phyloP scores from a whole-genome alignment of 1,139 yeast species.

The Magnusiomyces ingens region DNA sequence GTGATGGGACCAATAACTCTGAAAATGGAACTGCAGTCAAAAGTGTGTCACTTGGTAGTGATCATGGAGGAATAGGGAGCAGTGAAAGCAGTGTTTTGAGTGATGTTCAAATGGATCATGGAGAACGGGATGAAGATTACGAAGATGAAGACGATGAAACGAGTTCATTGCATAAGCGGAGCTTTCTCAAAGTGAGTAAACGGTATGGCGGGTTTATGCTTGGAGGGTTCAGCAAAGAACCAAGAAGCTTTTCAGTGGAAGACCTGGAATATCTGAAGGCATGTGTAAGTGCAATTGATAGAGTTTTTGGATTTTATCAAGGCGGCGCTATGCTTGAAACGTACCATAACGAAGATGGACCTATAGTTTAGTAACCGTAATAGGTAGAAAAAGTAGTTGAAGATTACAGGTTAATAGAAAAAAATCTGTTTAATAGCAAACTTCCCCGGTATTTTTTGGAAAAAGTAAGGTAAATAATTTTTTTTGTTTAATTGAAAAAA shows the following conservation, averaged over 20 bases:
- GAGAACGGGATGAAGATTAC: not conserved
- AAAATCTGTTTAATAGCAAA: no score
- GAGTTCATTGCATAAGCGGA: conserved; percentile 1
- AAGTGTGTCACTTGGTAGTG: not conserved
- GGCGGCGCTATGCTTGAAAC: no score
- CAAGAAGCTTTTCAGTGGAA: conserved; percentile 36
- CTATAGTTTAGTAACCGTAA: no score
- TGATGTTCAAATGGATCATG: not conserved
- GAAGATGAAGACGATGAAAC: conserved; percentile 2
- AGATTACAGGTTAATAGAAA: not conserved
- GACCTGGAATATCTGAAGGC: conserved; percentile 43
- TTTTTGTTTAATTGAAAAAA: no score
- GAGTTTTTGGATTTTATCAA: conserved; percentile 18
- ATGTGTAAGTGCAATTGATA: conserved; percentile 29
- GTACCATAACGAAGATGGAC: no score
- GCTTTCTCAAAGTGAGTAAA: conserved; percentile 35
- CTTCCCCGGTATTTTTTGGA: no score
- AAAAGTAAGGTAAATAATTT: no score
- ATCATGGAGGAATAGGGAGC: no score
- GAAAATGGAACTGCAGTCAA: not conserved
- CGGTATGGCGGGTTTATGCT: conserved; percentile 55
- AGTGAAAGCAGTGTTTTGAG: no score
- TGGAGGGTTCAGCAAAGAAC: conserved; percentile 41
- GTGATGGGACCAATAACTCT: not conserved
- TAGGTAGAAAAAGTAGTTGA: not conserved